Evolutionary conservation across 2,329 filamentous ascomycete species (phyloP).

Genomic region (Didymosphaeria variabile): DNA sequence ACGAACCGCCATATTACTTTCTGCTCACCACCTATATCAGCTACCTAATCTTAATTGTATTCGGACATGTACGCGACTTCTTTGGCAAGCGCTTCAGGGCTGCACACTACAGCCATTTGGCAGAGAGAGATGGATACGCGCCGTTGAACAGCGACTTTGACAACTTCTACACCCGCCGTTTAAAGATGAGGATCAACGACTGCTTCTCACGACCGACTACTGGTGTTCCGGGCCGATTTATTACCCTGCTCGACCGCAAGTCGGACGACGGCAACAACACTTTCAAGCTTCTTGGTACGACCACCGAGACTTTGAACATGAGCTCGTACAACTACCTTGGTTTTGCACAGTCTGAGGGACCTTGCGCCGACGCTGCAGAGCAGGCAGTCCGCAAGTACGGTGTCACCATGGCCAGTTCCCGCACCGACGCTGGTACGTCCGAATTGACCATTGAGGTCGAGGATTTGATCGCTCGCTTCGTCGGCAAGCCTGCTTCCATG

Average conservation of each 20-base stretch:
- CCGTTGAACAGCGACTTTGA: slow-evolving; percentile 98
- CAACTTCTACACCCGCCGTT: slow-evolving; percentile 92
- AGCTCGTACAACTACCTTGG: slow-evolving; percentile 99
- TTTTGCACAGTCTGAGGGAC: slow-evolving; percentile 96
- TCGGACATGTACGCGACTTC: slow-evolving; percentile 95
- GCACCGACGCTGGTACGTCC: slow-evolving; percentile 83
- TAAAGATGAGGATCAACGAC: slow-evolving; percentile 96
- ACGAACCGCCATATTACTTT: slow-evolving; percentile 96
- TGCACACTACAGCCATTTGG: slow-evolving; percentile 85
- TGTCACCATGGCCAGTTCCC: slow-evolving; percentile 81
- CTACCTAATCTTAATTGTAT: slow-evolving; percentile 93
- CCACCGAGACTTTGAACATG: slow-evolving; percentile 95
- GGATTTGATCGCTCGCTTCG: slow-evolving; percentile 85
- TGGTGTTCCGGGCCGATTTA: slow-evolving; percentile 91
- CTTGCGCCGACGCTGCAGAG: slow-evolving; percentile 93
- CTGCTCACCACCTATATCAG: slow-evolving; percentile 98
- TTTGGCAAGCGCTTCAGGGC: slow-evolving; percentile 95
- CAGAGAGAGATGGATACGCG: slow-evolving; percentile 86
- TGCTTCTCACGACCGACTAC: slow-evolving; percentile 93
- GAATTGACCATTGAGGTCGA: slow-evolving; percentile 92
- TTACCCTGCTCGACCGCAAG: slow-evolving; percentile 89
- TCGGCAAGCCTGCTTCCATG: slow-evolving; percentile 94
- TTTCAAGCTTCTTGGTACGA: slow-evolving; percentile 88
- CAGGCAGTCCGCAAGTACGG: slow-evolving; percentile 85
- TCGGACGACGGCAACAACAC: slow-evolving; percentile 91